Conservation (phyloP, 2,329 filamentous ascomycete genomes). For the Beauveria varroae region DNA sequence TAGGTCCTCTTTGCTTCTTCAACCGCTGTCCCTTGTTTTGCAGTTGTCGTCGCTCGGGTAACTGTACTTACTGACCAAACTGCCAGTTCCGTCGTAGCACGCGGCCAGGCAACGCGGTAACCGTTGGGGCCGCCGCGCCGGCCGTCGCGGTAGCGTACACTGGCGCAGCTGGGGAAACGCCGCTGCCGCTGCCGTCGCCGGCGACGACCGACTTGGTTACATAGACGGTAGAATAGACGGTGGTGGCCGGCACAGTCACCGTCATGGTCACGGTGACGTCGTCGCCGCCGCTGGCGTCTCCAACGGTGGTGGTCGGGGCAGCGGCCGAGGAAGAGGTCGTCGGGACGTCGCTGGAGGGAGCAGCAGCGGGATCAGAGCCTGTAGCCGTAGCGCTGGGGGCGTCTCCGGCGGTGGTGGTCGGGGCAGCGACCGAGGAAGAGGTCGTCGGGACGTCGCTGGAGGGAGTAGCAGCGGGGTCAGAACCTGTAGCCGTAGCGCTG, state of each 20-base stretch:
- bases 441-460: background rate
- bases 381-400: slow-evolving; percentile 1
- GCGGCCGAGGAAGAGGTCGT: background rate
- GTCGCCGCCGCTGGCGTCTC: background rate
- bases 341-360: slow-evolving; percentile 5
- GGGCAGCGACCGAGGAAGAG: background rate
- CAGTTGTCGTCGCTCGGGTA: background rate
- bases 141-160: background rate
- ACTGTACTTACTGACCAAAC: background rate
- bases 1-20: background rate
- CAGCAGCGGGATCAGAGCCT: slow-evolving; percentile 11
- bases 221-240: slow-evolving; percentile 29
- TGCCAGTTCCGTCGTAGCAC: slow-evolving; percentile 3
- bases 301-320: slow-evolving; percentile 5
- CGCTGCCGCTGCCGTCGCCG: background rate
- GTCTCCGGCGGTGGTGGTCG: slow-evolving; percentile 5
- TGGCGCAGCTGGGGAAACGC: background rate
- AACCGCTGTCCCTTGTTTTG: background rate
- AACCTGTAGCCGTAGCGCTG: slow-evolving; percentile 4
- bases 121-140: background rate
- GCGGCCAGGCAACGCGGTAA: background rate
- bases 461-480: slow-evolving; percentile 13
- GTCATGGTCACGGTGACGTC: slow-evolving; percentile 29
- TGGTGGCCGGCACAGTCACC: slow-evolving; percentile 26
- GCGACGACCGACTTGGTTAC: slow-evolving; percentile 10